Conservation (phyloP, 805 yeast species). For the Ogataea pini region DNA sequence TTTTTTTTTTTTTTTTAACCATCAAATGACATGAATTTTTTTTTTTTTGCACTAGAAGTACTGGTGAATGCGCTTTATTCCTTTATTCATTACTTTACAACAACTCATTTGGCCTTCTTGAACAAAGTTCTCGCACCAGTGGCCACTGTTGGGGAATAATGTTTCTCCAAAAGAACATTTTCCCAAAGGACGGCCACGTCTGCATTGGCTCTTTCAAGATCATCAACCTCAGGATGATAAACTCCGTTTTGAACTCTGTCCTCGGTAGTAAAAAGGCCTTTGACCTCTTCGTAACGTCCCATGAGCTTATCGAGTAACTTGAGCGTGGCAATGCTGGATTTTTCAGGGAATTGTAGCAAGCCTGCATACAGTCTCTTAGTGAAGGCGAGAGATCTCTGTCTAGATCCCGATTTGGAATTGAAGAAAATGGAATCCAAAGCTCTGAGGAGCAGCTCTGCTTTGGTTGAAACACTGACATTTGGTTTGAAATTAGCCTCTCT, state of each 20-base stretch:
- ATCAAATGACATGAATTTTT: neutral
- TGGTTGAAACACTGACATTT: slow-evolving; percentile 83
- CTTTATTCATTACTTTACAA: too few species aligned
- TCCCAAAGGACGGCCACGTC: slow-evolving; percentile 94
- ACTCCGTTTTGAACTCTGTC: slow-evolving; percentile 84
- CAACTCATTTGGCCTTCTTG: slow-evolving; percentile 13
- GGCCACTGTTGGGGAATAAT: slow-evolving; percentile 80
- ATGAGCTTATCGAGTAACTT: slow-evolving; percentile 77
- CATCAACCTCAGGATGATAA: slow-evolving; percentile 63
- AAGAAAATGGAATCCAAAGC: slow-evolving; percentile 82
- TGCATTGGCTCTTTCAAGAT: slow-evolving; percentile 75
- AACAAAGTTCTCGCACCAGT: slow-evolving; percentile 55
- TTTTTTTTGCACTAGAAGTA: too few species aligned
- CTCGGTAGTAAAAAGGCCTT: slow-evolving; percentile 81
- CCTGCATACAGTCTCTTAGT: slow-evolving; percentile 74
- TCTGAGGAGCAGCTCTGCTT: slow-evolving; percentile 77
- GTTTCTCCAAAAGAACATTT: slow-evolving; percentile 70
- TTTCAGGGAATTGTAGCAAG: slow-evolving; percentile 80
- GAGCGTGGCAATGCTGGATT: slow-evolving; percentile 73
- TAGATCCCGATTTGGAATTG: slow-evolving; percentile 67
- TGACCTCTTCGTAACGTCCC: slow-evolving; percentile 67
- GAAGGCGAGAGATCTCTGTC: slow-evolving; percentile 73
- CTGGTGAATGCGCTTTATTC: too few species aligned
- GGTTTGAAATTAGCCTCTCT: slow-evolving; percentile 48
- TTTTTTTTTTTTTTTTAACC: neutral